Evolutionary conservation across 2,329 filamentous ascomycete genomes (phyloP), one percentile per base, ranked within the genome.

Genomic region (Botrytis tulipae): DNA sequence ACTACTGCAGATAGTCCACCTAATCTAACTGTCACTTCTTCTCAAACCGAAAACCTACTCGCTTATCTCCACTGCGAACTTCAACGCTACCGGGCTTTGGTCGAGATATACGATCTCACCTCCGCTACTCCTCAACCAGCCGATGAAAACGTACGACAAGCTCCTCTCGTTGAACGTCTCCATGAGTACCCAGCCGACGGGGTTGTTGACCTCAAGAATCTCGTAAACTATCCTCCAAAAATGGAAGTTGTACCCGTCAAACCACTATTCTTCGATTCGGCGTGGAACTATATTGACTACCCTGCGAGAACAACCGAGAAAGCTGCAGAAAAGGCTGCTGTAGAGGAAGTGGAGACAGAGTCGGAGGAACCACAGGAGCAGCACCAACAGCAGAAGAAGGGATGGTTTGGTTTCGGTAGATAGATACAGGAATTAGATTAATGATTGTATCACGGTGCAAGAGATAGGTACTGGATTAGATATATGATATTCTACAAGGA

Each of bases 241-340:
- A 84, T 98, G 77, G 90, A 93, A 75, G 87, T 92, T 1, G 90
- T 98, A 57, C 94, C 96, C 0, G 92, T 97, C 70, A 99, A 99
- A 85, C 96, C 96, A 42, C 87, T 98, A 48, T 98, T 98, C 86
- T 89, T 98, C 74, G 96, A 99, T 80, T 92, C 97, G 12, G 96
- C 96, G 16, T 99, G 94, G 93, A 98, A 98, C 82, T 98, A 98
- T 81, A 95, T 99, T 75, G 90, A 94, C 67, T 99, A 99, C 80
- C 94, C 95, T 0, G 90, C 90, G 48, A 89, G 89, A 78, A 77
- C 82, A 46, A 80, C 81, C 10, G 78, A 82, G 74, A 79, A 74
- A 77, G 77, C 77, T 77, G 77, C 78, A 76, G 78, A 73, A 54
- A 77, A 76, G 74, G 77, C 66, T 73, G 42, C 18, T 51, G 75